These are phyloP conservation scores for Kodamaea sp. DNA, from an alignment of 1,139 yeast species.

Conservation along the genomic window DNA sequence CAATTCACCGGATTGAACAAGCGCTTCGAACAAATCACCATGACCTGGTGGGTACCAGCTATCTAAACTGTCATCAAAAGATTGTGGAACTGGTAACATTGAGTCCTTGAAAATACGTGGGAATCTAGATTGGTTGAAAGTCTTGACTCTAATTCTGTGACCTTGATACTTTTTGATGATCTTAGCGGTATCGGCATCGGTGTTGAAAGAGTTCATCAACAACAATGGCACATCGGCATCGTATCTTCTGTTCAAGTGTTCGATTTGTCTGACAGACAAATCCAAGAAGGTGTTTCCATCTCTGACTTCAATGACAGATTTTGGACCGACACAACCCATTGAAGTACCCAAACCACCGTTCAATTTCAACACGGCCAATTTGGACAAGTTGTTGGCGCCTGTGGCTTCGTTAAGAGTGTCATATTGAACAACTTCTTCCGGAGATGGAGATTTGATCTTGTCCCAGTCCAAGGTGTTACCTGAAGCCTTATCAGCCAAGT, in stretches of 20 bases:
- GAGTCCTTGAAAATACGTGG: slow-evolving; percentile 96
- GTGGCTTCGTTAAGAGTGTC: slow-evolving; percentile 36
- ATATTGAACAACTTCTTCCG: slow-evolving; percentile 87
- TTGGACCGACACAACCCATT: slow-evolving; percentile 99
- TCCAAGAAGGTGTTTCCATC: slow-evolving; percentile 97
- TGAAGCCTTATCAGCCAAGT: slow-evolving; percentile 82
- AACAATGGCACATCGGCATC: slow-evolving; percentile 93
- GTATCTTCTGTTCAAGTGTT: slow-evolving; percentile 85
- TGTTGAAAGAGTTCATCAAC: slow-evolving; percentile 97
- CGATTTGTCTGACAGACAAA: slow-evolving; percentile 93
- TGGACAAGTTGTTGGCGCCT: slow-evolving; percentile 56
- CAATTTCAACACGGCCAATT: slow-evolving; percentile 90
- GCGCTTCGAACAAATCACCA: slow-evolving; percentile 92
- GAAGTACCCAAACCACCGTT: slow-evolving; percentile 99
- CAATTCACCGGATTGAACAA: slow-evolving; percentile 86
- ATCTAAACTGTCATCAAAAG: slow-evolving; percentile 69
- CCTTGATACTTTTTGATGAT: slow-evolving; percentile 96
- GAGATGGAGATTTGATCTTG: slow-evolving; percentile 82
- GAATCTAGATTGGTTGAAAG: slow-evolving; percentile 95
- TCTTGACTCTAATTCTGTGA: slow-evolving; percentile 90
- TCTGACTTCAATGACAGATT: slow-evolving; percentile 95
- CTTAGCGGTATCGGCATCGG: slow-evolving; percentile 92
- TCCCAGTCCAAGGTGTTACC: slow-evolving; percentile 92
- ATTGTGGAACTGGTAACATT: slow-evolving; percentile 85
- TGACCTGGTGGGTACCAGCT: slow-evolving; percentile 99